Evolutionary conservation across 2,329 filamentous ascomycete species (phyloP).

Genomic region (Xylaria sp.): DNA sequence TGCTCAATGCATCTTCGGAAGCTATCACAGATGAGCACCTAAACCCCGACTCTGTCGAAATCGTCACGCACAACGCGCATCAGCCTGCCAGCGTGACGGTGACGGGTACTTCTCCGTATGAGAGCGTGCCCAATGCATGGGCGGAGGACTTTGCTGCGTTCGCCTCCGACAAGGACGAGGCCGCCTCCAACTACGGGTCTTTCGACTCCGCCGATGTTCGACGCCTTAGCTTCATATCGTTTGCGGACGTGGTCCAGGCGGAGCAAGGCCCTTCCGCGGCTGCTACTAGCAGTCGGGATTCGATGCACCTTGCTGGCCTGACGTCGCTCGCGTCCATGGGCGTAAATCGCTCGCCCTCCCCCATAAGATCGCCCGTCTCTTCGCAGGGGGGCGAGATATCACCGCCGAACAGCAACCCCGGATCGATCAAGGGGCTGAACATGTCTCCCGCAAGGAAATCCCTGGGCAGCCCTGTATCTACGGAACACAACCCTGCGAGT

Average conservation of each 20-base stretch:
- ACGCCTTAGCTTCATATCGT: slow-evolving; percentile 91
- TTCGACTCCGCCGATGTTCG: slow-evolving; percentile 79
- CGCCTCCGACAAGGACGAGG: slow-evolving; percentile 61
- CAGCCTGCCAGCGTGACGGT: slow-evolving; percentile 76
- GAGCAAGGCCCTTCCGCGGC: slow-evolving; percentile 68
- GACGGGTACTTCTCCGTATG: slow-evolving; percentile 48
- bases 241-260: slow-evolving; percentile 90
- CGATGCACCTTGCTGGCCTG: slow-evolving; percentile 68
- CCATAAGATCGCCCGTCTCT: slow-evolving; percentile 76
- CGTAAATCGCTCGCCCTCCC: slow-evolving; percentile 74
- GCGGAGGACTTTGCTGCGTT: slow-evolving; percentile 61
- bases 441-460: slow-evolving; percentile 64
- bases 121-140: slow-evolving; percentile 54
- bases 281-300: slow-evolving; percentile 63
- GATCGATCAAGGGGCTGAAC: slow-evolving; percentile 75
- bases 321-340: slow-evolving; percentile 58
- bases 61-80: slow-evolving; percentile 83
- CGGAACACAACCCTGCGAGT: slow-evolving; percentile 52
- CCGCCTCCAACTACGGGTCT: slow-evolving; percentile 74
- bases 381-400: slow-evolving; percentile 70
- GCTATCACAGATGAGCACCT: slow-evolving; percentile 87
- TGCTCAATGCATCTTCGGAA: slow-evolving; percentile 86
- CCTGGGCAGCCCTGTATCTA: slow-evolving; percentile 65
- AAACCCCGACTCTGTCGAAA: slow-evolving; percentile 88
- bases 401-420: slow-evolving; percentile 75